Evolutionary conservation across 192 early-diverging fungal species (phyloP).

Genomic region (Linnemannia zychae): DNA sequence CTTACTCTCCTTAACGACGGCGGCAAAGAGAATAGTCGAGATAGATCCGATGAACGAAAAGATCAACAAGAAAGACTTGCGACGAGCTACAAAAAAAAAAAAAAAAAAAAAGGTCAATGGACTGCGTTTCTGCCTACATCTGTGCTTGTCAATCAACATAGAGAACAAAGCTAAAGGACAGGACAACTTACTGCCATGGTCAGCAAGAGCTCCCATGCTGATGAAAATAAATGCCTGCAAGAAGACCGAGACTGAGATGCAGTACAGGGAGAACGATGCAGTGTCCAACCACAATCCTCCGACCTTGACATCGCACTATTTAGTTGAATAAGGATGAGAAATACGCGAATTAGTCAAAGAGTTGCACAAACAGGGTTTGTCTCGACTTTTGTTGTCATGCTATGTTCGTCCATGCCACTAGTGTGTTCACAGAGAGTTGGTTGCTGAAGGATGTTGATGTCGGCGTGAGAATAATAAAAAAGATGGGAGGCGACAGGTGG

Average conservation of each 20-base stretch:
- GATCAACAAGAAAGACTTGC: conserved; percentile 56
- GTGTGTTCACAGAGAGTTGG: no score
- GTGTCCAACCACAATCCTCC: conserved; percentile 52
- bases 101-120: conserved; percentile 4
- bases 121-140: background rate
- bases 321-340: background rate
- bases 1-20: conserved; percentile 35
- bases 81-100: conserved; percentile 39
- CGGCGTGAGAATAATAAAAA: background rate
- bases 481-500: background rate
- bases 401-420: no score
- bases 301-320: conserved; percentile 45
- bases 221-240: conserved; percentile 64
- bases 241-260: conserved; percentile 56
- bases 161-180: background rate
- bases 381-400: no score
- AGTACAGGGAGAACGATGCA: conserved; percentile 55
- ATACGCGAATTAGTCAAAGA: no score
- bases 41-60: conserved; percentile 60
- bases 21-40: conserved; percentile 53
- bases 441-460: no score
- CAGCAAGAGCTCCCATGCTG: conserved; percentile 60
- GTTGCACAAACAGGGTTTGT: no score
- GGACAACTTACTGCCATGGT: conserved; percentile 54
- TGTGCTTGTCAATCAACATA: no score